Percentiles rank a stretch among this genome's conserved stretches.
These are phyloP conservation scores for Leishmania braziliensis DNA, from an alignment of 208 protist genomes.

Conservation along the genomic window DNA sequence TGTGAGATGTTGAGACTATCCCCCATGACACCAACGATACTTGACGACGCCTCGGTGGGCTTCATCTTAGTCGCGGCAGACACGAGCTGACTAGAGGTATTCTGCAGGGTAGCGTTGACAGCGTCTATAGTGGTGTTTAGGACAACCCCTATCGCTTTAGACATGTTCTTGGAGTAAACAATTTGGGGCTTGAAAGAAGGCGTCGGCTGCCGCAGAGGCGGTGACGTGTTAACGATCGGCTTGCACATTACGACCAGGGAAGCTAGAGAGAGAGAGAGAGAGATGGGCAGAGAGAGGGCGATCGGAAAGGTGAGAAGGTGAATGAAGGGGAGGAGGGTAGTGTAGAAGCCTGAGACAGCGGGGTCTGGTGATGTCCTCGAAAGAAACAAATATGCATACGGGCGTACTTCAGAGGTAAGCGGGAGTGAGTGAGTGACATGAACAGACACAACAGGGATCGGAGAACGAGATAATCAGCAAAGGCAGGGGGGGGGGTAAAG, in stretches of 20 bases:
- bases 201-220: background rate
- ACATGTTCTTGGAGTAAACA: background rate
- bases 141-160: background rate
- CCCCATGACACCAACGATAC: background rate
- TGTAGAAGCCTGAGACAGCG: background rate
- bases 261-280: too few species aligned
- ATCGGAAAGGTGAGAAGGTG: background rate
- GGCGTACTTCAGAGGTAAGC: background rate
- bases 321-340: background rate
- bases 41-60: background rate
- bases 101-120: background rate
- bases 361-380: background rate
- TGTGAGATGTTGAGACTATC: background rate
- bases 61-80: background rate
- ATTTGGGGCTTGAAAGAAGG: background rate
- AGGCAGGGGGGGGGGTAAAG: background rate
- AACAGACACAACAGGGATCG: background rate
- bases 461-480: conserved; percentile 1
- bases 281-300: background rate
- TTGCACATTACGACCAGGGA: background rate
- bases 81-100: background rate
- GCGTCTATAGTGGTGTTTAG: background rate
- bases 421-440: background rate
- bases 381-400: background rate
- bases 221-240: background rate